Evolutionary conservation across 1,139 yeast genomes (phyloP), one percentile per base, ranked within the genome.

Genomic region (Entelexis paramagnoliae): DNA sequence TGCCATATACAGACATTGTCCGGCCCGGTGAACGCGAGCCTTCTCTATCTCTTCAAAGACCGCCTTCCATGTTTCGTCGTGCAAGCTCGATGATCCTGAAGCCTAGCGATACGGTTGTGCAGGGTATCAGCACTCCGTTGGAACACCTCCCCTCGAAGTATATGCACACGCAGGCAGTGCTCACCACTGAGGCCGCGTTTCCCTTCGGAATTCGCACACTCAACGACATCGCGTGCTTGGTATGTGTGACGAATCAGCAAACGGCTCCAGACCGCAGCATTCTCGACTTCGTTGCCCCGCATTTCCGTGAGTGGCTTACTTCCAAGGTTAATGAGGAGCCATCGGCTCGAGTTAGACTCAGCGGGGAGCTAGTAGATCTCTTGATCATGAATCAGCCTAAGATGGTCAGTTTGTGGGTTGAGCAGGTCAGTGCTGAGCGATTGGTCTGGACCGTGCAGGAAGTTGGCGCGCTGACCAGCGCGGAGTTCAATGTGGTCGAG

Each of bases 371-470:
- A 19, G 67, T 76, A 26, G 79, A 79, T 6, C 72, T 77, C 20
- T 13, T 42, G 19, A 42, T 42, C 20, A 30, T 42, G 36, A 14
- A 22, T 36, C 65, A 69, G 7, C 58, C 59, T 30, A 59, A 65
- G 17, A 59, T 66, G 36, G 72, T 71, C 40, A 70, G 75, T 46
- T 67, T 88, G 54, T 89, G 96, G 96, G 94, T 93, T 0, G 88
- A 87, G 62, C 73, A 32, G 1, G 46, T 42, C 9, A 32, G 36
- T 11, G 29, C 42, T 6, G 57, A 44, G 8, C 29, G 84, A 55
- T 75, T 88, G 50, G 83, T 87, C 44, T 81, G 93, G 71, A 87
- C 86, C 71, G 81, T 89, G 64, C 95, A 88, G 61, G 94, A 86
- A 20, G 56, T 49, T 9, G 13, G 46, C 14, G 46, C 19, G 19